Evolutionary conservation across 2,329 filamentous ascomycete genomes (phyloP).

Genomic region (Aschersonia sp.): DNA sequence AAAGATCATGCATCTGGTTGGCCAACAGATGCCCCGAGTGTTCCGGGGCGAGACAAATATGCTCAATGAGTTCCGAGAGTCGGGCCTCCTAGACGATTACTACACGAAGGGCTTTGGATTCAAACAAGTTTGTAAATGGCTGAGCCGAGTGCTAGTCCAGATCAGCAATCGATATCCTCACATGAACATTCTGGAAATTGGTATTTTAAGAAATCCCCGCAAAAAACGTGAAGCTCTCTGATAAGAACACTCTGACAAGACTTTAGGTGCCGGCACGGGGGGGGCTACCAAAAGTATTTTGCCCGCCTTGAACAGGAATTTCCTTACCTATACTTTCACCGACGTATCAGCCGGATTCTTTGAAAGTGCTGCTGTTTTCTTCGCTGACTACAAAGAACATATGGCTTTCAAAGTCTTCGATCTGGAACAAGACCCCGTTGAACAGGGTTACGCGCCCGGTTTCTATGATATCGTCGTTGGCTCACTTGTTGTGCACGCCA

Average conservation of each 20-base stretch:
- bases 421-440: conserved; percentile 8
- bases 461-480: conserved; percentile 24
- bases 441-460: conserved; percentile 15
- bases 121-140: neutral
- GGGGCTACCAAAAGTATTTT: conserved; percentile 23
- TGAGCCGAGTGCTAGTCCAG: neutral
- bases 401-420: conserved; percentile 11
- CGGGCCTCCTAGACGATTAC: neutral
- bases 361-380: conserved; percentile 16
- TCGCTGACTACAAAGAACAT: conserved; percentile 2
- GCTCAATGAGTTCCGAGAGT: conserved; percentile 13
- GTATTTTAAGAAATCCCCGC: neutral
- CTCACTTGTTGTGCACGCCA: conserved; percentile 22
- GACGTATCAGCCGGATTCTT: conserved; percentile 28
- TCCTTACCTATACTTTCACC: conserved; percentile 27
- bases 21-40: conserved; percentile 17
- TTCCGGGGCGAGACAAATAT: conserved; percentile 18
- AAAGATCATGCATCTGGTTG: conserved; percentile 7
- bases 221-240: too few relatives aligned
- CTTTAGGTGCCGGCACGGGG: conserved; percentile 29
- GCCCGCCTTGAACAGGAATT: conserved; percentile 12
- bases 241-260: conserved; percentile 6
- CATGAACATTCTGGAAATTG: conserved; percentile 7
- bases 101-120: neutral
- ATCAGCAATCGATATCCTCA: conserved; percentile 21